A percentile compares a stretch with the other conserved stretches of the same genome.
Conservation (phyloP, 768 basidiomycete genomes). For the Lactarius vividus region DNA sequence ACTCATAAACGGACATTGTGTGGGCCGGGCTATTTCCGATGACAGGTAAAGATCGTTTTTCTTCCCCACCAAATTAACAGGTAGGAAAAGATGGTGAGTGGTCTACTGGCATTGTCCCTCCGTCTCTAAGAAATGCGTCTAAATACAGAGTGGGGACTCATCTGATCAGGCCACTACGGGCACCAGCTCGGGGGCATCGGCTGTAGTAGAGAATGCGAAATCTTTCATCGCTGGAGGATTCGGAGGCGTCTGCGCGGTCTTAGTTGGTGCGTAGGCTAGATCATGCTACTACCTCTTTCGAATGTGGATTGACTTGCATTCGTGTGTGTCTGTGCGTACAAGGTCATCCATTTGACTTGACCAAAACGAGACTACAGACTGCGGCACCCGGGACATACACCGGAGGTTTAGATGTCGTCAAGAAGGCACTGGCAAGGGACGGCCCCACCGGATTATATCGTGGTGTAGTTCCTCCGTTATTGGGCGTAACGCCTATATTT, state of each 20-base stretch:
- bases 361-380: constrained; percentile 94
- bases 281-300: not conserved
- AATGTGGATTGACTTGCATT: not conserved
- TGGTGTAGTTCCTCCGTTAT: constrained; percentile 88
- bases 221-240: constrained; percentile 93
- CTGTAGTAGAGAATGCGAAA: constrained; percentile 52
- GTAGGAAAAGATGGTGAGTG: constrained; percentile 15
- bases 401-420: constrained; percentile 91
- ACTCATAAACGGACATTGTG: not conserved
- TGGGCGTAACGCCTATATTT: constrained; percentile 97
- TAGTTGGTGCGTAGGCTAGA: constrained; percentile 67
- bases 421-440: constrained; percentile 87
- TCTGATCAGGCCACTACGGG: constrained; percentile 12
- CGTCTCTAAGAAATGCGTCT: not conserved
- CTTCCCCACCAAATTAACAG: not conserved
- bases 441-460: constrained; percentile 86
- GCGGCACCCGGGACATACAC: constrained; percentile 85
- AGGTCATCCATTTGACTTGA: constrained; percentile 98
- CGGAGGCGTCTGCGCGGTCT: constrained; percentile 82
- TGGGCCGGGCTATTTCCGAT: not conserved
- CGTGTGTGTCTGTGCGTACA: not conserved
- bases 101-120: not conserved
- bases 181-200: constrained; percentile 28
- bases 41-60: not conserved
- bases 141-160: constrained; percentile 20